Percentiles rank a stretch among this genome's conserved stretches.
phyloP scores from a whole-genome alignment of 2,329 filamentous ascomycete species.

The Colletotrichum sp. region DNA sequence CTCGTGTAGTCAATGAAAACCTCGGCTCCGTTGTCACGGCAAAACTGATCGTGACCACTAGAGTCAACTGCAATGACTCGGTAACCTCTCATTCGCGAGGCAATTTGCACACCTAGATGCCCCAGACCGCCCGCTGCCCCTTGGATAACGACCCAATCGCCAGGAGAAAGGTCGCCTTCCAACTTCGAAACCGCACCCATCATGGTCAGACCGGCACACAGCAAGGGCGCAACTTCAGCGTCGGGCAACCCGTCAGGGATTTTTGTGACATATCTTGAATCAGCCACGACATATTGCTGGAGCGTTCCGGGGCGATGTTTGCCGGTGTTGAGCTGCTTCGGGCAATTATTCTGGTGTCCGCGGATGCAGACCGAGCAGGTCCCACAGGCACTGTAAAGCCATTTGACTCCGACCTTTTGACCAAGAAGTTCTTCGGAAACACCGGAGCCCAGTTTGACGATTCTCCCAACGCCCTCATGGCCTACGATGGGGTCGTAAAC shows the following conservation, averaged over 20 bases:
- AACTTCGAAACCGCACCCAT: constrained; percentile 28
- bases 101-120: constrained; percentile 36
- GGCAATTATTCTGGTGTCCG: constrained; percentile 43
- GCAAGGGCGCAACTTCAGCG: constrained; percentile 30
- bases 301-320: constrained; percentile 36
- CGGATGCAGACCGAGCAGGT: constrained; percentile 37
- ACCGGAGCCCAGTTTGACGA: constrained; percentile 31
- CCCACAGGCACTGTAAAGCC: constrained; percentile 47
- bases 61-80: constrained; percentile 34
- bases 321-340: constrained; percentile 44
- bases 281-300: constrained; percentile 34
- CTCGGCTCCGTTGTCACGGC: constrained; percentile 27
- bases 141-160: constrained; percentile 34
- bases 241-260: constrained; percentile 25
- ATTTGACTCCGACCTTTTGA: constrained; percentile 46
- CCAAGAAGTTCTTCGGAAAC: constrained; percentile 32
- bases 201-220: constrained; percentile 38
- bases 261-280: constrained; percentile 29
- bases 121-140: constrained; percentile 37
- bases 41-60: constrained; percentile 26
- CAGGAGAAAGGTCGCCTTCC: neutral
- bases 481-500: constrained; percentile 30
- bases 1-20: constrained; percentile 30
- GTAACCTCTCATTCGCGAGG: constrained; percentile 21
- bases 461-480: constrained; percentile 34